Percentiles rank a stretch among this genome's conserved stretches.
Evolutionary conservation across 108 stramenopile species (phyloP).

Genomic region (Skeletonema costatum): DNA sequence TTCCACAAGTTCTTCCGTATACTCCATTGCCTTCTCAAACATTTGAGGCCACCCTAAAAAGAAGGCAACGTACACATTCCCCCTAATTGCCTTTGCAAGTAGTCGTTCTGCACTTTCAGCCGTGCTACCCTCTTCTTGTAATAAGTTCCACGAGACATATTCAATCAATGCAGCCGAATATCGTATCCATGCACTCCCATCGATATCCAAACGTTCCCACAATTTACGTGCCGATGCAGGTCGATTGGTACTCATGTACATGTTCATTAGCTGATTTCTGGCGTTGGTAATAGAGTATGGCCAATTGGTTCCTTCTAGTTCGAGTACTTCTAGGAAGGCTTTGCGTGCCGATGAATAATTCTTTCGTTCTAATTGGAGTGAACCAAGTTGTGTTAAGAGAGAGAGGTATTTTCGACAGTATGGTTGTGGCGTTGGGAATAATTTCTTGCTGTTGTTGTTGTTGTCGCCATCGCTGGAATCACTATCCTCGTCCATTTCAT

Average conservation of each 20-base stretch:
- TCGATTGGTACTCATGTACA: conserved; percentile 77
- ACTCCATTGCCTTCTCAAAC: conserved; percentile 81
- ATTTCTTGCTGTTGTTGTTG: conserved; percentile 1
- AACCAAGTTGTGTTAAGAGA: conserved; percentile 80
- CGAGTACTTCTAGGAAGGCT: conserved; percentile 71
- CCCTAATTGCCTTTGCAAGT: conserved; percentile 59
- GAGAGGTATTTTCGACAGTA: conserved; percentile 68
- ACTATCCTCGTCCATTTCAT: neutral
- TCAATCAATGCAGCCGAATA: conserved; percentile 80
- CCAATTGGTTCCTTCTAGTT: conserved; percentile 55
- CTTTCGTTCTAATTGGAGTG: conserved; percentile 61
- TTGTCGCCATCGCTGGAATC: neutral
- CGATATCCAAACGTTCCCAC: conserved; percentile 45
- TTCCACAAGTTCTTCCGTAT: conserved; percentile 82
- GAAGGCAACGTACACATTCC: conserved; percentile 78
- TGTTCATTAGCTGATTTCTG: conserved; percentile 69
- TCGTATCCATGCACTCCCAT: conserved; percentile 80
- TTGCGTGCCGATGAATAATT: conserved; percentile 71
- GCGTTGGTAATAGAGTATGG: conserved; percentile 66
- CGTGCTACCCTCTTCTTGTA: conserved; percentile 64
- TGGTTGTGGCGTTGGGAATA: conserved; percentile 56
- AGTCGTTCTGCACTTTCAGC: conserved; percentile 38
- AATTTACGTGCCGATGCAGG: conserved; percentile 67
- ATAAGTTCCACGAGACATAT: conserved; percentile 67
- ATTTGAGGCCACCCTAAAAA: conserved; percentile 71